These are phyloP conservation scores for Leucosporidium creatinivorum DNA, from an alignment of 768 basidiomycete species.

Conservation along the genomic window DNA sequence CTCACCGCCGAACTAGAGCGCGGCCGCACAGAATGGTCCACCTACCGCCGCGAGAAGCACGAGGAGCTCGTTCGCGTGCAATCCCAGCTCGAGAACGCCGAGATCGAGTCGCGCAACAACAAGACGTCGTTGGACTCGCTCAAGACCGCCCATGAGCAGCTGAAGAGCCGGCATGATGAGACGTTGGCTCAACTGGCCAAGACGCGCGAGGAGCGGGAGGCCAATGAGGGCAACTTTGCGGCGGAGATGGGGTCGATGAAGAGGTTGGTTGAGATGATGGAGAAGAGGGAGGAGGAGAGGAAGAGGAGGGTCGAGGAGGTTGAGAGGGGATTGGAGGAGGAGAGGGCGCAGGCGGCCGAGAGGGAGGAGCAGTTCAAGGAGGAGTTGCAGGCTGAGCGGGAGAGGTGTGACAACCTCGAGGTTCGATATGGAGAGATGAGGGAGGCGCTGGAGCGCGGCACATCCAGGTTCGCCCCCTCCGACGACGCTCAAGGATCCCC, in stretches of 20 bases:
- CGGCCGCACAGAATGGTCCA: constrained; percentile 38
- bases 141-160: constrained; percentile 62
- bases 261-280: constrained; percentile 73
- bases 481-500: neutral
- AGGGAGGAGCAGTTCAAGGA: constrained; percentile 61
- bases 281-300: constrained; percentile 76
- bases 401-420: constrained; percentile 51
- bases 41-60: constrained; percentile 43
- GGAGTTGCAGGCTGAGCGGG: constrained; percentile 64
- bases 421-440: constrained; percentile 31
- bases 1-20: constrained; percentile 58
- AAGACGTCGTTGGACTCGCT: constrained; percentile 65
- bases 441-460: constrained; percentile 33
- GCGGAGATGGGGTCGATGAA: constrained; percentile 66
- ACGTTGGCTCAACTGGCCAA: constrained; percentile 67
- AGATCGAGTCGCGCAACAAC: constrained; percentile 59
- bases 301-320: constrained; percentile 73
- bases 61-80: constrained; percentile 69
- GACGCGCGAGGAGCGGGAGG: constrained; percentile 68
- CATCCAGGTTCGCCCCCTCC: neutral
- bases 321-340: constrained; percentile 70
- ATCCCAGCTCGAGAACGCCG: constrained; percentile 63
- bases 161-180: constrained; percentile 68
- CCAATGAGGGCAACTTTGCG: constrained; percentile 74
- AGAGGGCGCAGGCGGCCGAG: constrained; percentile 61